Base-by-base conservation (phyloP, 495 filamentous ascomycete genomes). In the Penicillium alfredii region DNA sequence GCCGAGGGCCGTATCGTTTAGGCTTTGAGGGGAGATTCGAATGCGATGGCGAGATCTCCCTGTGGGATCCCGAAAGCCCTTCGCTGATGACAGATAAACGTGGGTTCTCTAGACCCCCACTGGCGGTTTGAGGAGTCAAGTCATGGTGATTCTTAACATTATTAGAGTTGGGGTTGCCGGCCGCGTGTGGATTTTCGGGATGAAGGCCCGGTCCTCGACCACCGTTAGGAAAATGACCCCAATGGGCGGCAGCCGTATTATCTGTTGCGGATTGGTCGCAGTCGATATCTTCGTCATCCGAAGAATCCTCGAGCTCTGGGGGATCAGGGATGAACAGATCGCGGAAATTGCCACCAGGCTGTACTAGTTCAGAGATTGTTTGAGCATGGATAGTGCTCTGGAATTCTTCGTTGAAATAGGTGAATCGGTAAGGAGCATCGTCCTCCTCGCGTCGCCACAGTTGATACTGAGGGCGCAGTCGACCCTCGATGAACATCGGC, bases 321-420 rank as follows among this genome's bases (percentile, higher is more conserved):
- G 80, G 81, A 38, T 84, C 78, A 1, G 82, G 82, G n/a, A 79
- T 73, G 52, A 98, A 96, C 1, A 98, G 72, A 36, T 94, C 86
- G 38, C 66, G 68, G 60, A 98, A 98, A 30, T 73, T 83, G 40
- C 76, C 71, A 2, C 87, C 92, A 0, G 85, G 84, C 40, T 92
- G 88, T 2, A 89, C 73, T 17, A 98, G 69, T 51, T 94, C 92
- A 8, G 87, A 92, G 30, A 98, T 90, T 0, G 83, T 93, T 55
- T 94, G 88, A 13, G 86, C 88, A 56, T 97, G 92, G 44, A 97
- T 92, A 0, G 92, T 97, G 50, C 82, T 88, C 30, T 81, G 80
- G 41, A 97, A 86, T 44, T 95, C 87, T 51, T 97, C 92, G 56
- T 95, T 96, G 71, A 98, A 98, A 51, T 98, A 98, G 2, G 92